These are phyloP conservation scores for Pseudocercospora crystallina DNA, from an alignment of 2,329 filamentous ascomycete species.

Conservation along the genomic window DNA sequence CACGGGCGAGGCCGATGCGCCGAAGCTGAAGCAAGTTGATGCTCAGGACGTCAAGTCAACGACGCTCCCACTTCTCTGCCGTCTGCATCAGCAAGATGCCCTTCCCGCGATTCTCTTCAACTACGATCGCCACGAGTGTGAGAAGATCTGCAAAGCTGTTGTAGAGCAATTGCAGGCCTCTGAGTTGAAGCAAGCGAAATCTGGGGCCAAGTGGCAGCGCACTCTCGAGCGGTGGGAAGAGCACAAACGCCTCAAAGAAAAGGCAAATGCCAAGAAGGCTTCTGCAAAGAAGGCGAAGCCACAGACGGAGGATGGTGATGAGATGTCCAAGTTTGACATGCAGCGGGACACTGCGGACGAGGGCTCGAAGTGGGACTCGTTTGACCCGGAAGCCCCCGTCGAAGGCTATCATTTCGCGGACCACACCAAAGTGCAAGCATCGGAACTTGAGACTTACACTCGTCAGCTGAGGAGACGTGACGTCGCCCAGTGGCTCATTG, in stretches of 20 bases:
- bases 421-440: slow-evolving; percentile 55
- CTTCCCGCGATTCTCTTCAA: slow-evolving; percentile 76
- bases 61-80: slow-evolving; percentile 58
- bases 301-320: slow-evolving; percentile 41
- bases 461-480: slow-evolving; percentile 52
- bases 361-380: slow-evolving; percentile 59
- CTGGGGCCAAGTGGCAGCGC: slow-evolving; percentile 59
- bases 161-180: slow-evolving; percentile 54
- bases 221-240: slow-evolving; percentile 60
- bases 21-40: slow-evolving; percentile 10
- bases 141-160: slow-evolving; percentile 56
- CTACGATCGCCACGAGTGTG: slow-evolving; percentile 67
- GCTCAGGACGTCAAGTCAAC: slow-evolving; percentile 42
- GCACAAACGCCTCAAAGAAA: slow-evolving; percentile 53
- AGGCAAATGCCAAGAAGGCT: slow-evolving; percentile 38
- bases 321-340: slow-evolving; percentile 57
- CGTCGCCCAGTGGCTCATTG: slow-evolving; percentile 56
- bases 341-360: slow-evolving; percentile 60
- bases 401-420: slow-evolving; percentile 68
- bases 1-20: slow-evolving; percentile 8
- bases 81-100: slow-evolving; percentile 63
- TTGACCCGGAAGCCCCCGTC: slow-evolving; percentile 65
- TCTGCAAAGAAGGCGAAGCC: slow-evolving; percentile 43
- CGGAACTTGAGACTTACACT: slow-evolving; percentile 60
- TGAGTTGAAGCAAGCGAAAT: slow-evolving; percentile 59